Evolutionary conservation across 1,284 basidiomycete genomes (phyloP), one percentile per base, ranked within the genome.

Genomic region (Sphagnurus paluster): DNA sequence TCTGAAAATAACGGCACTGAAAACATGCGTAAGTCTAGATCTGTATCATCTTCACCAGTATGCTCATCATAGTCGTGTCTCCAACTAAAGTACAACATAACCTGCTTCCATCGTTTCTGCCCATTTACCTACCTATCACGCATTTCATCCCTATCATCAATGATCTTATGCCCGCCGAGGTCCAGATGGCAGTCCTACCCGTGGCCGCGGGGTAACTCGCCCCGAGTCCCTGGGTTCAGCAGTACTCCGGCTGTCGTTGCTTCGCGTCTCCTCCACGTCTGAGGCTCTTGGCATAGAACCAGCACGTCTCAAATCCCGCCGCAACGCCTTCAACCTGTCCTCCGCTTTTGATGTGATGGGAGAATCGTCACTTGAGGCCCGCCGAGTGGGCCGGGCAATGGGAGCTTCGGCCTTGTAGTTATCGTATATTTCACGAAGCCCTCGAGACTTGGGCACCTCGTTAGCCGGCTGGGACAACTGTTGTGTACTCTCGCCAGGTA

Each of bases 251-350:
- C 5, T 41, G 14, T 29, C 24, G n/a, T n/a, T n/a, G 35, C 34
- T 29, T 29, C n/a, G 23, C 32, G 35, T 28, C 25, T 13, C 30
- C 26, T 39, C 7, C 50, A 34, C 39, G 40, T 37, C 10, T 30
- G 33, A 14, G 28, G 28, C 39, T 26, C 28, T 42, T 39, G 45
- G 33, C 16, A 26, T 28, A 7, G 51, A 36, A 17, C 34, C 44
- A 34, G 42, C 39, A 9, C 77, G 75, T 59, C 76, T 80, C 34
- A 73, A 75, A 53, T 81, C 77, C 26, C 80, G n/a, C n/a, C n/a
- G 69, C 33, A 82, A 56, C 24, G 75, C 76, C 53, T 72, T 77
- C 35, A 82, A 62, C 17, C 79, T 72, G 52, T 79, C 67, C 4
- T 70, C 67, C 4, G 72, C 70, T 56, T 69, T 74, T 5, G 72